Conservation (phyloP, 2,329 filamentous ascomycete species). For the Aureobasidium sp. region DNA sequence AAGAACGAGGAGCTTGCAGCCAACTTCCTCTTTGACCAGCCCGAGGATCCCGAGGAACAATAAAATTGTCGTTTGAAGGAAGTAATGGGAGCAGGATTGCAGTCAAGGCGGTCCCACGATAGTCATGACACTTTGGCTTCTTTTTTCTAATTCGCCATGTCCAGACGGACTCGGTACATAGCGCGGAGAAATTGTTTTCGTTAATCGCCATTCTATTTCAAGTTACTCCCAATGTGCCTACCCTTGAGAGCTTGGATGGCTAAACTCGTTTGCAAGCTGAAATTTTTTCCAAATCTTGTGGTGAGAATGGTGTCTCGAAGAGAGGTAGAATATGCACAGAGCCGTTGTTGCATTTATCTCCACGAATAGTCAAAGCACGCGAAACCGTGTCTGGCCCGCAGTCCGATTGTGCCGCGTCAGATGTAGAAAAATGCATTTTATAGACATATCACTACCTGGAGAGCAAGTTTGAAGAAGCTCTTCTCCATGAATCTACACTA, state of each 20-base stretch:
- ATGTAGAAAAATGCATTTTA: background rate
- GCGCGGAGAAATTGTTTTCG: conserved; percentile 7
- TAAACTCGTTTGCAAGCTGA: background rate
- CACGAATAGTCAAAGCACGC: background rate
- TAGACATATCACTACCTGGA: too few relatives aligned
- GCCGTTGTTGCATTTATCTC: conserved; percentile 13
- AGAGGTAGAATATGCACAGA: background rate
- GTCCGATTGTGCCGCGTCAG: background rate
- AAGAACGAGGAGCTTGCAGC: conserved; percentile 98
- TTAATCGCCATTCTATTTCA: background rate
- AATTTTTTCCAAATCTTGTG: too few relatives aligned
- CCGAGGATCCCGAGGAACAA: conserved; percentile 56
- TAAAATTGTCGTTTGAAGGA: background rate
- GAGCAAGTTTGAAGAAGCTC: fast-evolving
- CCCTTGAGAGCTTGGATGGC: background rate
- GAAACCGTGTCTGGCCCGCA: background rate
- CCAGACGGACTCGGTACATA: conserved; percentile 10
- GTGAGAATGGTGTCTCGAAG: background rate
- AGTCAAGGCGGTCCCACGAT: conserved; percentile 1
- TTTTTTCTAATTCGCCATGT: conserved; percentile 2
- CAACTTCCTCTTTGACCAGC: conserved; percentile 97
- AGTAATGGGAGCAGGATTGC: background rate
- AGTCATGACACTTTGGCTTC: conserved; percentile 2
- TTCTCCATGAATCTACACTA: background rate
- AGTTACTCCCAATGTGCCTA: background rate